These are phyloP conservation scores for Nymphaea thermarum DNA, from an alignment of 164 flowering plant species.

Conservation along the genomic window DNA sequence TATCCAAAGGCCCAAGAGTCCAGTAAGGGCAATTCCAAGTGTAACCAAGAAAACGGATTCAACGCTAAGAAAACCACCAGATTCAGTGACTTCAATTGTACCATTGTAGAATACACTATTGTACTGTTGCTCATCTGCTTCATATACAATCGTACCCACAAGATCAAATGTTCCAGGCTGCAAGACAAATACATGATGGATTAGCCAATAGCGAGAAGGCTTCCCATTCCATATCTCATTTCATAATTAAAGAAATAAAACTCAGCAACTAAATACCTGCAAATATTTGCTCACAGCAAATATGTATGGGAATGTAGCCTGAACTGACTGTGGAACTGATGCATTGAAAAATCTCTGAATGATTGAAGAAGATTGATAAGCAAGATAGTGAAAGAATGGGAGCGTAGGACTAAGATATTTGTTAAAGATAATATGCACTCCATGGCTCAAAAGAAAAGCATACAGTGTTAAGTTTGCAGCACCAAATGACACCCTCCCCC, in stretches of 20 bases:
- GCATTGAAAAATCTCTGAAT: slow-evolving; percentile 64
- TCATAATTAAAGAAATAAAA: not conserved
- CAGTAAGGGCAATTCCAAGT: slow-evolving; percentile 63
- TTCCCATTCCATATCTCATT: not conserved
- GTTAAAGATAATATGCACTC: not conserved
- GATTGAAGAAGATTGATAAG: not conserved
- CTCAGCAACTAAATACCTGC: slow-evolving; percentile 40
- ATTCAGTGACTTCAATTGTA: slow-evolving; percentile 86
- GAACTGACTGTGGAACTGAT: slow-evolving; percentile 60
- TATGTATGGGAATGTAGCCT: slow-evolving; percentile 73
- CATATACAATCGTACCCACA: slow-evolving; percentile 77
- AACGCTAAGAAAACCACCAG: slow-evolving; percentile 58
- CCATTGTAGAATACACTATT: slow-evolving; percentile 84
- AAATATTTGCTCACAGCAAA: slow-evolving; percentile 84
- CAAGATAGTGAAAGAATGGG: not conserved
- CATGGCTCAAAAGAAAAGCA: not conserved
- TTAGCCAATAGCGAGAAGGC: not conserved
- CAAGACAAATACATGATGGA: slow-evolving; percentile 3
- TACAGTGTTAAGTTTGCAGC: not conserved
- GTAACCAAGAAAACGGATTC: slow-evolving; percentile 80
- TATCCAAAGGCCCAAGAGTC: slow-evolving; percentile 58
- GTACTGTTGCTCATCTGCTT: slow-evolving; percentile 67
- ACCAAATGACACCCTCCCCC: not conserved
- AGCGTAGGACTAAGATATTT: not conserved
- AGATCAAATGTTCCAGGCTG: slow-evolving; percentile 96